phyloP scores from a whole-genome alignment of 1,139 yeast species.

The Saccharomycopsis hybrid region DNA sequence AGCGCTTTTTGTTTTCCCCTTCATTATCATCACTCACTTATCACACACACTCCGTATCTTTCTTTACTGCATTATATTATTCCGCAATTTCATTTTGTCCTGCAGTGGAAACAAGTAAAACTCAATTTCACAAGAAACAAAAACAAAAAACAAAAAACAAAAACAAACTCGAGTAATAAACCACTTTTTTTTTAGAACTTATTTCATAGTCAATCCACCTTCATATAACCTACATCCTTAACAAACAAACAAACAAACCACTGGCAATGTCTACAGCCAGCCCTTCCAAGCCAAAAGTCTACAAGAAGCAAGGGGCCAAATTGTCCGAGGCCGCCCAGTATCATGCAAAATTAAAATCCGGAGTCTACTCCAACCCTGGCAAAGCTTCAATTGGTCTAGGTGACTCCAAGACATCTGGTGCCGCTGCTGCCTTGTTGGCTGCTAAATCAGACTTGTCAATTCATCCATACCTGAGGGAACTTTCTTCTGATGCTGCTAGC shows the following conservation, averaged over 20 bases:
- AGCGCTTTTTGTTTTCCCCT: no score
- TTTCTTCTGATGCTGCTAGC: constrained; percentile 63
- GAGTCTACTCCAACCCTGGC: constrained; percentile 67
- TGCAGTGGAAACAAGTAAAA: no score
- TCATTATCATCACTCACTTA: no score
- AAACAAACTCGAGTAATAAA: no score
- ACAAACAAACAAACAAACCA: neutral
- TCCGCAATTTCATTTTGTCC: no score
- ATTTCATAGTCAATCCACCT: no score
- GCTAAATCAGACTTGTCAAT: constrained; percentile 59
- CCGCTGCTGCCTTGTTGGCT: constrained; percentile 75
- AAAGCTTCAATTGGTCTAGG: constrained; percentile 68
- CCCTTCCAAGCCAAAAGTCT: constrained; percentile 30
- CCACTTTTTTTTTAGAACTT: no score
- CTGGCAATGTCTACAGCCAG: constrained; percentile 13
- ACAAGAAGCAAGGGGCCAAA: constrained; percentile 64
- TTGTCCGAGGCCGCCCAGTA: constrained; percentile 70
- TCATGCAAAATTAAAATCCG: constrained; percentile 71
- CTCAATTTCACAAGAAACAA: no score
- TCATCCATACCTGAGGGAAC: constrained; percentile 64
- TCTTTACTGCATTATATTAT: no score
- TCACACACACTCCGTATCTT: no score
- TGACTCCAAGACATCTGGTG: constrained; percentile 31
- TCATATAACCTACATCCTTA: no score
- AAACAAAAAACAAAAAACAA: no score